Percentiles rank a stretch among this genome's conserved stretches.
These are phyloP conservation scores for Pseudonitzschia delicatissima DNA, from an alignment of 108 stramenopile species.

Conservation along the genomic window DNA sequence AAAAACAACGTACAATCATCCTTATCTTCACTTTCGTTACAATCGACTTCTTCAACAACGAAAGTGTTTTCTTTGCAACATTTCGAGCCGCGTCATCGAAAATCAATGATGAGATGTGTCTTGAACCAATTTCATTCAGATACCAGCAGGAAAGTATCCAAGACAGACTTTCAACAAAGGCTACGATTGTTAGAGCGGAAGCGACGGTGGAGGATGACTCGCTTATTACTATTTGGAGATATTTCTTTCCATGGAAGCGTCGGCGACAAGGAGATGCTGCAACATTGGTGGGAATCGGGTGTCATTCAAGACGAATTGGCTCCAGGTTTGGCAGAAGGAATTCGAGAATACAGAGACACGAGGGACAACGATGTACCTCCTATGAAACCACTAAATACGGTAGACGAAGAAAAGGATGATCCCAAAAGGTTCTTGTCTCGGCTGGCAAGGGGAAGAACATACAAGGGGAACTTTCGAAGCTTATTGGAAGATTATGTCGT, in stretches of 20 bases:
- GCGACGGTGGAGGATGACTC: neutral
- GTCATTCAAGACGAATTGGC: neutral
- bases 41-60: too few species aligned
- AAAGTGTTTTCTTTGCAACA: neutral
- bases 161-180: neutral
- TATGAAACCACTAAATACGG: neutral
- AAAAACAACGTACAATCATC: neutral
- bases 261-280: neutral
- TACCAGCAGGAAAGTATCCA: neutral
- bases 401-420: neutral
- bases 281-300: neutral
- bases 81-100: neutral
- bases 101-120: neutral
- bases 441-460: neutral
- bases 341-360: neutral
- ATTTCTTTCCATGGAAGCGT: neutral
- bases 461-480: neutral
- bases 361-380: neutral
- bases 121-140: neutral
- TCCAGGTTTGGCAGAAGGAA: neutral
- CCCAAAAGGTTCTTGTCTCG: conserved; percentile 6
- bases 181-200: neutral
- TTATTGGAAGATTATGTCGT: neutral
- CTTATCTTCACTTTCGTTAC: too few species aligned
- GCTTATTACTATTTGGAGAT: neutral